A percentile compares a stretch with the other conserved stretches of the same genome.
phyloP scores from a whole-genome alignment of 345 rosid species.

The Turritis glabra region DNA sequence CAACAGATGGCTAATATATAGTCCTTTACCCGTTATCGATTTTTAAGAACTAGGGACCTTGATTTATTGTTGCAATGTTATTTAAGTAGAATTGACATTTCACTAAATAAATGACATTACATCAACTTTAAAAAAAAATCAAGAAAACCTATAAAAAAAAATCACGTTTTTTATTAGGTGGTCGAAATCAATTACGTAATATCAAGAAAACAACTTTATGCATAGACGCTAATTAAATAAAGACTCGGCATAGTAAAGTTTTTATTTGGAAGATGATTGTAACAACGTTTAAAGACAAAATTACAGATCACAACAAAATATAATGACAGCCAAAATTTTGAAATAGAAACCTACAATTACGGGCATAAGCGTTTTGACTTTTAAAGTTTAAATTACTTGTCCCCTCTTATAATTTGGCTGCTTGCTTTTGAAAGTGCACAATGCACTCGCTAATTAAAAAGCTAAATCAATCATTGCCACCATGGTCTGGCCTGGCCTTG shows the following conservation, averaged over 20 bases:
- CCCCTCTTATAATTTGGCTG: neutral
- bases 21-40: neutral
- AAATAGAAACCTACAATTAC: slow-evolving; percentile 26
- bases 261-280: neutral
- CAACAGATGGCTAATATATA: neutral
- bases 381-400: neutral
- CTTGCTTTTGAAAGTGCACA: slow-evolving; percentile 18
- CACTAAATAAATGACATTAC: neutral
- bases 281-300: neutral
- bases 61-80: neutral
- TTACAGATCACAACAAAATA: neutral
- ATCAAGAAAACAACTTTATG: neutral
- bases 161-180: neutral
- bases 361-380: slow-evolving; percentile 30
- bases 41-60: neutral
- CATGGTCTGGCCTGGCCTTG: slow-evolving; percentile 31
- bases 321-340: neutral
- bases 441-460: slow-evolving; percentile 11
- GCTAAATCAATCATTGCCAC: slow-evolving; percentile 35
- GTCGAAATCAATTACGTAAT: neutral
- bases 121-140: neutral
- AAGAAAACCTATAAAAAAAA: neutral
- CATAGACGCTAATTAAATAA: neutral
- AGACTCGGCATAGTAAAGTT: neutral
- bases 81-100: neutral